A percentile compares a stretch with the other conserved stretches of the same genome.
Evolutionary conservation across 768 basidiomycete species (phyloP).

Genomic region (Galerina sulciceps): DNA sequence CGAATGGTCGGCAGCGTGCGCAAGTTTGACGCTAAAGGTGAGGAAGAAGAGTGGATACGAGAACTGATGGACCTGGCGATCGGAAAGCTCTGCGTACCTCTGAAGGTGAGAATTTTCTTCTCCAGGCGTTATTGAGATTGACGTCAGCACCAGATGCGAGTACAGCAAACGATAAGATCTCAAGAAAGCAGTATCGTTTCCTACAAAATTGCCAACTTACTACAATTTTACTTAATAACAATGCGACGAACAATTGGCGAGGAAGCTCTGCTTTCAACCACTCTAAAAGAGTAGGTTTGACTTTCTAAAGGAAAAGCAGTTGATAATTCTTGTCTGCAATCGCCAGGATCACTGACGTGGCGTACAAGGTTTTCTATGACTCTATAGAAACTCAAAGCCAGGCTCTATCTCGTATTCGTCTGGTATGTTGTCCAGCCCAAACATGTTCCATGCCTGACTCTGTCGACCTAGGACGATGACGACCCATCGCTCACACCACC

Average conservation of each 20-base stretch:
- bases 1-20: slow-evolving; percentile 81
- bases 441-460: slow-evolving; percentile 24
- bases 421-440: slow-evolving; percentile 43
- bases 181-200: slow-evolving; percentile 93
- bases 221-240: slow-evolving; percentile 92
- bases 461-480: slow-evolving; percentile 54
- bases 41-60: slow-evolving; percentile 80
- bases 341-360: slow-evolving; percentile 74
- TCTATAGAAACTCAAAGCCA: slow-evolving; percentile 86
- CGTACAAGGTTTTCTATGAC: slow-evolving; percentile 87
- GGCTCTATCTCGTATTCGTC: slow-evolving; percentile 53
- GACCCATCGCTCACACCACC: slow-evolving; percentile 79
- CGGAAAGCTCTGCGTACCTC: slow-evolving; percentile 83
- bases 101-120: slow-evolving; percentile 60
- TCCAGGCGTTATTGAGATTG: not conserved
- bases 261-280: slow-evolving; percentile 75
- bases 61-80: slow-evolving; percentile 83
- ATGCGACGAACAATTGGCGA: slow-evolving; percentile 92
- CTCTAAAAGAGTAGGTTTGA: slow-evolving; percentile 74
- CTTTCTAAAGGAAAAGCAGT: not conserved
- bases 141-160: slow-evolving; percentile 60
- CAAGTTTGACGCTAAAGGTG: slow-evolving; percentile 49
- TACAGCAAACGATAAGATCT: slow-evolving; percentile 91
- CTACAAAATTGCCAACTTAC: slow-evolving; percentile 92
- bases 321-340: not conserved